Conservation (phyloP, 169 alveolate species). For the Eimeria maxima region DNA sequence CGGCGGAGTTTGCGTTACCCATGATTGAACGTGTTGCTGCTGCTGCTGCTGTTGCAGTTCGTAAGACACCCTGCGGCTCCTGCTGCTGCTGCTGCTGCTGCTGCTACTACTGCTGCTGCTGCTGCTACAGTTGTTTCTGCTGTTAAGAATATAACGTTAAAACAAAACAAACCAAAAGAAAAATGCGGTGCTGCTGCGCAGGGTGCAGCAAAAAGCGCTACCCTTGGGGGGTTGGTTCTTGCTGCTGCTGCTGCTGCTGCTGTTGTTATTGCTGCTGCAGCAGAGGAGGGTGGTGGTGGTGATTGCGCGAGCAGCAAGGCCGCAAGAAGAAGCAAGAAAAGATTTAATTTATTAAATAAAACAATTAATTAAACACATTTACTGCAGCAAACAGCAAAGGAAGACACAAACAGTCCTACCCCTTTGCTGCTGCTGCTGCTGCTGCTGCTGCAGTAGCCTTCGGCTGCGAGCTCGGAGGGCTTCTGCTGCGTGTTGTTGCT, state of each 20-base stretch:
- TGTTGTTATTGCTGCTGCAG: not conserved
- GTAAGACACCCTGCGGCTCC: not conserved
- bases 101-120: slow-evolving; percentile 45
- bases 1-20: too few relatives aligned
- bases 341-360: too few relatives aligned
- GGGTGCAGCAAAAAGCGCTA: not conserved
- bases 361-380: too few relatives aligned
- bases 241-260: not conserved
- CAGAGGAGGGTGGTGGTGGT: not conserved
- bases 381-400: too few relatives aligned
- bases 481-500: too few relatives aligned
- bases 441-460: too few relatives aligned
- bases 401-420: not conserved
- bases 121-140: not conserved
- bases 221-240: not conserved
- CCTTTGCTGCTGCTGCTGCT: too few relatives aligned
- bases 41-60: too few relatives aligned
- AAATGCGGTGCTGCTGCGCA: not conserved
- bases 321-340: too few relatives aligned
- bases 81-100: slow-evolving; percentile 34
- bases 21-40: too few relatives aligned
- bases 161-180: too few relatives aligned
- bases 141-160: not conserved
- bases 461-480: not conserved
- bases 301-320: too few relatives aligned